Conservation (phyloP, 2,329 filamentous ascomycete species). For the Cytospora schulzeri region DNA sequence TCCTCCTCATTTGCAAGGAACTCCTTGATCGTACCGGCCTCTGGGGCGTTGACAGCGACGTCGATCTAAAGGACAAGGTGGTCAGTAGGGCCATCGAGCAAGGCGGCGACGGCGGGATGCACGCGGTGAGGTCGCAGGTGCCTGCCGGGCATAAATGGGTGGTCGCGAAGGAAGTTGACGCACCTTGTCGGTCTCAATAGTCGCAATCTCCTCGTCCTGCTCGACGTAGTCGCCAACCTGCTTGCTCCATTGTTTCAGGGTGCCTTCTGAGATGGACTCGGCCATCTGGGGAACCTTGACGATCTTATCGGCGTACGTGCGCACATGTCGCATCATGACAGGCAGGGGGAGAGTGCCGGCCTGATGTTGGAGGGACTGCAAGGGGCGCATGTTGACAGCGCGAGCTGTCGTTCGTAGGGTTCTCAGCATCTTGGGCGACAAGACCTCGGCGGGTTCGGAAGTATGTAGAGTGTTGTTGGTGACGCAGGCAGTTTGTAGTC, state of each 20-base stretch:
- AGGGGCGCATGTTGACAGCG: conserved; percentile 37
- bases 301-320: conserved; percentile 74
- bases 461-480: neutral
- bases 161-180: conserved; percentile 25
- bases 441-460: neutral
- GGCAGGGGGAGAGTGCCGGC: conserved; percentile 43
- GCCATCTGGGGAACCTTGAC: conserved; percentile 98
- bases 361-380: conserved; percentile 35
- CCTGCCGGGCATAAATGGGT: neutral
- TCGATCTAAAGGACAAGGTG: conserved; percentile 68
- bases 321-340: conserved; percentile 57
- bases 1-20: conserved; percentile 91
- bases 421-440: conserved; percentile 25
- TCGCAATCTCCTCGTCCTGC: conserved; percentile 95
- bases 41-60: conserved; percentile 91
- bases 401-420: conserved; percentile 34
- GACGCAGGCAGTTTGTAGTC: neutral
- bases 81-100: conserved; percentile 14
- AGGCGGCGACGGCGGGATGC: neutral
- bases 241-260: conserved; percentile 93
- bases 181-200: conserved; percentile 99
- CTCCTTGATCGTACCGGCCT: conserved; percentile 89
- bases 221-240: conserved; percentile 91
- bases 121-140: neutral
- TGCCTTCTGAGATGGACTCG: conserved; percentile 97